Conservation (phyloP, 345 rosid genomes). For the Dimocarpus longan region DNA sequence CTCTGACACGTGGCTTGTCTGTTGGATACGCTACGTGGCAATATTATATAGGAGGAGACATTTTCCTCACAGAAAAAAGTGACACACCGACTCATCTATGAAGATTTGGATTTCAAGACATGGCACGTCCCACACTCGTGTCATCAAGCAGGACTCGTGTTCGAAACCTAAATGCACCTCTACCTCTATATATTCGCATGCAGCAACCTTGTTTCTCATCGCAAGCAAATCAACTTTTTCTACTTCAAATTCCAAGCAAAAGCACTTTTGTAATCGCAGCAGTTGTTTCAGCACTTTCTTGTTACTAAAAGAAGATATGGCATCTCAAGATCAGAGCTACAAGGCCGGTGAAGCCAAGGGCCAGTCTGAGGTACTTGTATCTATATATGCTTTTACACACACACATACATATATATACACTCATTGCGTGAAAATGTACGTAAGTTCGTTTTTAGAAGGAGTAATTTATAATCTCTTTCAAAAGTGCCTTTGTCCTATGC, state of each 20-base stretch:
- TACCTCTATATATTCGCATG: not conserved
- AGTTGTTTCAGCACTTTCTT: too few species aligned
- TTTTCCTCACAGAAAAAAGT: not conserved
- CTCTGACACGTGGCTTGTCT: too few species aligned
- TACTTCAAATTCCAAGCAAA: not conserved
- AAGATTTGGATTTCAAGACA: not conserved
- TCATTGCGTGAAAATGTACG: not conserved
- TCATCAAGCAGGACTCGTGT: slow-evolving; percentile 25
- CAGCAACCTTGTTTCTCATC: too few species aligned
- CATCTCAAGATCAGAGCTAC: slow-evolving; percentile 52
- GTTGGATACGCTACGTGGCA: not conserved
- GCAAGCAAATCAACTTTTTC: not conserved
- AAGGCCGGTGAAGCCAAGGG: slow-evolving; percentile 61
- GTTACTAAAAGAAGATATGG: slow-evolving; percentile 37
- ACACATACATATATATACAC: not conserved
- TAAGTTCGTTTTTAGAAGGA: not conserved
- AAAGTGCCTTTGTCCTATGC: too few species aligned
- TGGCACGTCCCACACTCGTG: slow-evolving; percentile 36
- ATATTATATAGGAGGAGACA: not conserved
- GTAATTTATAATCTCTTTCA: too few species aligned
- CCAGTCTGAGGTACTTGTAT: slow-evolving; percentile 45
- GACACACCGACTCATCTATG: slow-evolving; percentile 5
- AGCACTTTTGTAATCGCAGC: not conserved
- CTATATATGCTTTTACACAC: too few species aligned
- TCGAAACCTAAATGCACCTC: not conserved